A percentile compares a stretch with the other conserved stretches of the same genome.
Evolutionary conservation across 1,139 yeast genomes (phyloP).

Genomic region (Saccharomycopsis phalli): DNA sequence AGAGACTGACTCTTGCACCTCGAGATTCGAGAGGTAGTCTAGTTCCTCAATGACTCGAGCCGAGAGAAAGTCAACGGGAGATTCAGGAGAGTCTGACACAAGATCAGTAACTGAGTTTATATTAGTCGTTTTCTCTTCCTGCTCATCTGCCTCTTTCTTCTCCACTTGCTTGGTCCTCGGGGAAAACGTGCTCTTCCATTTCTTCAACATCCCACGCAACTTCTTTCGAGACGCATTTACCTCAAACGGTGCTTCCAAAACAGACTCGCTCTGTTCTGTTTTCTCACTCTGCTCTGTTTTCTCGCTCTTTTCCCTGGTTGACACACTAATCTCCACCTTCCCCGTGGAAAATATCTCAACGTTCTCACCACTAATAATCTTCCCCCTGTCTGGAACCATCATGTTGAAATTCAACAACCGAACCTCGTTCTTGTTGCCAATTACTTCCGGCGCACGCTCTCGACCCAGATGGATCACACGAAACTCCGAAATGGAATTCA

Average conservation of each 20-base stretch:
- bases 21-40: conserved; percentile 27
- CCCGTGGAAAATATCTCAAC: conserved; percentile 11
- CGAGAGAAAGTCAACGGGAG: conserved; percentile 57
- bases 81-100: background rate
- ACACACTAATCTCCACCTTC: background rate
- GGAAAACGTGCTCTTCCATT: conserved; percentile 5
- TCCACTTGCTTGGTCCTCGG: background rate
- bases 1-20: background rate
- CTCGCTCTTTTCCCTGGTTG: background rate
- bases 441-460: too few species aligned
- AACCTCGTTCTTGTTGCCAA: background rate
- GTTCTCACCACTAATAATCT: conserved; percentile 6
- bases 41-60: conserved; percentile 76
- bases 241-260: background rate
- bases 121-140: background rate
- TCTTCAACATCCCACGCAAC: background rate
- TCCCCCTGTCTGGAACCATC: conserved; percentile 5
- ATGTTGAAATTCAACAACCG: conserved; percentile 9
- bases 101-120: background rate
- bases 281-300: background rate
- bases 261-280: background rate
- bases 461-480: too few species aligned
- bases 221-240: background rate
- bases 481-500: too few species aligned
- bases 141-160: conserved; percentile 25